Evolutionary conservation across 2,329 filamentous ascomycete genomes (phyloP), one percentile per base, ranked within the genome.

Genomic region (Tolypocladium pustulatum): DNA sequence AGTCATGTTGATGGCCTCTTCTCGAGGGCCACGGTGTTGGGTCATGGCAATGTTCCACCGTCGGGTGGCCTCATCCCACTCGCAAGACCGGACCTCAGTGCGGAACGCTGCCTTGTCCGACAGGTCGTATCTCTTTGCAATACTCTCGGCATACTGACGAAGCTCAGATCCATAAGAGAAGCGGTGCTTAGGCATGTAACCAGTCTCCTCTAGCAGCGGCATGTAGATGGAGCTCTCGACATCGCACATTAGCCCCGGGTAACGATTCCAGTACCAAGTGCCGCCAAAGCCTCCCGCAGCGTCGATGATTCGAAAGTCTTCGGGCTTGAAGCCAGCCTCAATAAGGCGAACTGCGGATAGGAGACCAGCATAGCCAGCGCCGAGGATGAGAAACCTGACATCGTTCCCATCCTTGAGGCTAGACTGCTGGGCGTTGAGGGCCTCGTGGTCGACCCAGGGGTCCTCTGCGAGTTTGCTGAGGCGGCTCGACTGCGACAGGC

Each of bases 201-300:
- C 78, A 1, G 75, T 83, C 67, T 86, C 82, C 60, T 86, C 83
- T 2, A 86, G 73, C 15, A 84, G 68, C 4, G 83, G 82, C 69
- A 86, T 68, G 64, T 86, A 87, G n/a, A 77, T 73, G 63, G 81
- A 84, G 56, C 76, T 75, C 67, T 87, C 84, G 3, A 84, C 70
- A 63, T 87, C 84, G 65, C 83, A 86, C 62, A 74, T 73, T 9
- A 79, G 65, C 0, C 77, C 78, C 0, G 78, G 78, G 58, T 79
- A 81, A 0, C 76, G 68, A 60, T 80, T 80, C 75, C 78, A 80
- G 59, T 77, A 79, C 79, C 78, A 81, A 0, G 77, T 79, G 13
- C 79, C 79, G 4, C 78, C 78, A 32, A 78, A 73, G 4, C 75
- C 77, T 12, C 75, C 76, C 1, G 72, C 76, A 0, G 65, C 61